phyloP scores from a whole-genome alignment of 23 red algal species.

The Gracilaria domingensis region DNA sequence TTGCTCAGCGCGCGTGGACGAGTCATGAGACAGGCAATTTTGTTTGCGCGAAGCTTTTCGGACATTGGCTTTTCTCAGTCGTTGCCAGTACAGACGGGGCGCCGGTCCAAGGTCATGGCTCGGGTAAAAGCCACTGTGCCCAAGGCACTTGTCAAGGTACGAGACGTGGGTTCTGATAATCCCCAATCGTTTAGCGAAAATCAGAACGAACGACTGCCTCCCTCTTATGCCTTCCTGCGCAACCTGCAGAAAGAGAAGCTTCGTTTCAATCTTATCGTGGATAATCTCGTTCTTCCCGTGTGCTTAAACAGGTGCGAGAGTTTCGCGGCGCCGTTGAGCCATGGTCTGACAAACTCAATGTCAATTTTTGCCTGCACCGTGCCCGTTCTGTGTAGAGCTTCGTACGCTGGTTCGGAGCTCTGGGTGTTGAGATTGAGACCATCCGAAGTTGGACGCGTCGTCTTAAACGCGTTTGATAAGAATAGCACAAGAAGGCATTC shows the following conservation, averaged over 20 bases:
- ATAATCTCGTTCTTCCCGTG: conserved; percentile 44
- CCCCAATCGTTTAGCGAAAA: not conserved
- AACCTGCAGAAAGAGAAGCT: conserved; percentile 65
- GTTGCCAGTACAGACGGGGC: not conserved
- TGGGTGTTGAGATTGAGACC: conserved; percentile 68
- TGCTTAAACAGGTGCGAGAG: conserved; percentile 49
- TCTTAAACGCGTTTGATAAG: conserved; percentile 44
- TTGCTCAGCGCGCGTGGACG: conserved; percentile 76
- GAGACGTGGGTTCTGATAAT: conserved; percentile 34
- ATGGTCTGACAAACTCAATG: conserved; percentile 30
- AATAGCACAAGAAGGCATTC: conserved; percentile 14
- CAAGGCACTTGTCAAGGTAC: conserved; percentile 58
- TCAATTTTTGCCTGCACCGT: conserved; percentile 73
- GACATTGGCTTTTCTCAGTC: conserved; percentile 71
- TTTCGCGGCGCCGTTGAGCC: conserved; percentile 49
- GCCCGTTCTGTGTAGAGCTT: conserved; percentile 63
- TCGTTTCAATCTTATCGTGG: conserved; percentile 65
- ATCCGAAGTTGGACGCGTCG: conserved; percentile 61
- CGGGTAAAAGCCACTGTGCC: conserved; percentile 60
- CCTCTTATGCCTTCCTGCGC: conserved; percentile 70
- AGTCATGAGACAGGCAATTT: conserved; percentile 53
- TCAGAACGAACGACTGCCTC: not conserved
- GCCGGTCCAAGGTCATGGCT: conserved; percentile 13
- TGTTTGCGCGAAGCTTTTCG: conserved; percentile 87
- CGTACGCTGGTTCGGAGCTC: conserved; percentile 48